Evolutionary conservation across 805 yeast genomes (phyloP).

Genomic region (Myxozyma lipomycoides): DNA sequence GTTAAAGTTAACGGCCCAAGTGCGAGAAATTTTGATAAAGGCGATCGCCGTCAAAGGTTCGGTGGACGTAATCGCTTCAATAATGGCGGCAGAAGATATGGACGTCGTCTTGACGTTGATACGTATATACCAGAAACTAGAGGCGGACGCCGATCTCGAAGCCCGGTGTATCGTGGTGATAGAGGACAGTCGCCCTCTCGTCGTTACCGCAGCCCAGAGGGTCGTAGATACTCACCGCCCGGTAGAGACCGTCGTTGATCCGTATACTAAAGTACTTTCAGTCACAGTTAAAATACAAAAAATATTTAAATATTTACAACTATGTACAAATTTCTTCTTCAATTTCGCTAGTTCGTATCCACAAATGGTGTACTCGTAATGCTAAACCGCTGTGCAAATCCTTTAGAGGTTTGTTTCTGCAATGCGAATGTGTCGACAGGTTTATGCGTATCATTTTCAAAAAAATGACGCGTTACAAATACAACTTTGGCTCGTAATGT

Average conservation of each 20-base stretch:
- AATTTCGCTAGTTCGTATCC: too few relatives aligned
- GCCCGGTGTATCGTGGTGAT: slow-evolving; percentile 3
- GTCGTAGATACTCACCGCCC: background rate
- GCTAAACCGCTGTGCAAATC: too few relatives aligned
- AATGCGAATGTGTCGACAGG: too few relatives aligned
- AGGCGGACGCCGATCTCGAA: slow-evolving; percentile 11
- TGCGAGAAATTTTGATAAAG: background rate
- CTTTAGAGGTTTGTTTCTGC: too few relatives aligned
- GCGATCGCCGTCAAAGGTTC: background rate
- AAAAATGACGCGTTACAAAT: too few relatives aligned
- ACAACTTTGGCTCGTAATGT: background rate
- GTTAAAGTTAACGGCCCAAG: slow-evolving; percentile 2
- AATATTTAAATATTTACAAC: too few relatives aligned
- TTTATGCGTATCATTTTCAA: too few relatives aligned
- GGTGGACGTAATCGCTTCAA: slow-evolving; percentile 4
- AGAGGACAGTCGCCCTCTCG: background rate
- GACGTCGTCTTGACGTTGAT: slow-evolving; percentile 4
- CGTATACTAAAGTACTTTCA: too few relatives aligned
- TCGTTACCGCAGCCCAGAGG: background rate
- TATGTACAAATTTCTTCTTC: too few relatives aligned
- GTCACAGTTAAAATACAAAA: too few relatives aligned
- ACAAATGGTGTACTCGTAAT: too few relatives aligned
- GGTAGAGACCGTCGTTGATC: background rate
- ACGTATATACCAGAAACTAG: slow-evolving; percentile 14
- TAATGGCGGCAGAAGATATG: slow-evolving; percentile 5